These are phyloP conservation scores for Yamadazyma kanchanaburiensis DNA, from an alignment of 1,139 yeast species.

Conservation along the genomic window DNA sequence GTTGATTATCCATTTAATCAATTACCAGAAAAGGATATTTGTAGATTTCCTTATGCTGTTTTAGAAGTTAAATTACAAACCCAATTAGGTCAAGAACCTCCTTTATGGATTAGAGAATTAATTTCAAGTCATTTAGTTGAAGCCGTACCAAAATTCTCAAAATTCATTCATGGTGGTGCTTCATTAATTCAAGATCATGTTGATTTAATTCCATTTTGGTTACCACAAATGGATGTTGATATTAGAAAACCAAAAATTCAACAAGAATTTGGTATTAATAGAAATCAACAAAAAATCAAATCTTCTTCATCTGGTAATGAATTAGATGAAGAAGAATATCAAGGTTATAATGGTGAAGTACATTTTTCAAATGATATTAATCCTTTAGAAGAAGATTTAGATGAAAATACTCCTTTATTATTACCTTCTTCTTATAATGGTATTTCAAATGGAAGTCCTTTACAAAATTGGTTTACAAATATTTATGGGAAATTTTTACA, in stretches of 20 bases:
- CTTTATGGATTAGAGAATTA: slow-evolving; percentile 92
- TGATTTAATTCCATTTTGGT: slow-evolving; percentile 89
- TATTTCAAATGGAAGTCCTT: slow-evolving; percentile 24
- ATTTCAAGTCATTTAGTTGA: slow-evolving; percentile 91
- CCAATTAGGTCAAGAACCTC: slow-evolving; percentile 98
- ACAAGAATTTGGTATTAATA: slow-evolving; percentile 56
- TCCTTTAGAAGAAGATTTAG: slow-evolving; percentile 49
- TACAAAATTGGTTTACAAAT: slow-evolving; percentile 28
- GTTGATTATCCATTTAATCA: slow-evolving; percentile 93
- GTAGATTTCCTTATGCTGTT: slow-evolving; percentile 95
- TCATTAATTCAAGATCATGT: slow-evolving; percentile 79
- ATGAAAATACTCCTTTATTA: slow-evolving; percentile 39
- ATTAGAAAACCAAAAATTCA: slow-evolving; percentile 83
- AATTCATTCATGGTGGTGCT: slow-evolving; percentile 95
- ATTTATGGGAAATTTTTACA: slow-evolving; percentile 38
- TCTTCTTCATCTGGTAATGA: slow-evolving; percentile 49
- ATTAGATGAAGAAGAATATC: slow-evolving; percentile 46
- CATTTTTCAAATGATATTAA: slow-evolving; percentile 47
- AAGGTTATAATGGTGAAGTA: slow-evolving; percentile 36
- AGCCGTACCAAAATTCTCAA: slow-evolving; percentile 96
- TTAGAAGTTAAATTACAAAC: slow-evolving; percentile 95
- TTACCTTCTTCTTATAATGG: slow-evolving; percentile 33
- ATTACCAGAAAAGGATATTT: slow-evolving; percentile 77
- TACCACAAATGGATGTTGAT: slow-evolving; percentile 96
- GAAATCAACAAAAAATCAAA: slow-evolving; percentile 28